A percentile compares a stretch with the other conserved stretches of the same genome.
These are phyloP conservation scores for Populus trichocarpa DNA, from an alignment of 441 rosid genomes.

Conservation along the genomic window DNA sequence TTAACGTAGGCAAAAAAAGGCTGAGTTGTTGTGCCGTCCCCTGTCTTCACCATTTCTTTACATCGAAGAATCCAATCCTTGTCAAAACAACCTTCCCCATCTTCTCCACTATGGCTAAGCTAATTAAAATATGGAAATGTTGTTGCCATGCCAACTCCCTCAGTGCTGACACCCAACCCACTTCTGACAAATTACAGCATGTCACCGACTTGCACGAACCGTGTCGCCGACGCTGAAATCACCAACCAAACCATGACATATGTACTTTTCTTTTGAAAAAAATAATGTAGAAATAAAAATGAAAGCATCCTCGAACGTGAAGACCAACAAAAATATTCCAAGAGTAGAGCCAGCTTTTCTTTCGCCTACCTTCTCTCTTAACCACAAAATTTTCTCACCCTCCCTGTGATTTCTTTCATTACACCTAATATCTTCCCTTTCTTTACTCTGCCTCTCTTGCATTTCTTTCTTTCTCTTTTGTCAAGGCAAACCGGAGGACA, in stretches of 20 bases:
- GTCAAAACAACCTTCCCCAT: background rate
- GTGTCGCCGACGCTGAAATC: background rate
- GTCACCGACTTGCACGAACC: background rate
- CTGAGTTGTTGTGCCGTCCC: background rate
- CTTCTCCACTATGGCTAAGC: background rate
- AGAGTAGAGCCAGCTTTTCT: conserved; percentile 6
- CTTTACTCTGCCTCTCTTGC: background rate
- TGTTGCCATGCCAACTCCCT: background rate
- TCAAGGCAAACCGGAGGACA: conserved; percentile 28
- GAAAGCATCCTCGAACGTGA: background rate
- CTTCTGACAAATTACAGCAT: background rate
- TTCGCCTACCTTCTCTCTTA: conserved; percentile 37
- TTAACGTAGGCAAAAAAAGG: background rate
- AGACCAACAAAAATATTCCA: background rate
- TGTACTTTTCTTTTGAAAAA: background rate
- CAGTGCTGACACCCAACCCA: background rate
- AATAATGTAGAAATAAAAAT: no score
- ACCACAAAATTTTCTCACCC: conserved; percentile 18
- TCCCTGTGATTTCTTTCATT: background rate
- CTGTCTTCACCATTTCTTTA: background rate
- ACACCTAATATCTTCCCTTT: background rate
- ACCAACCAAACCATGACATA: background rate
- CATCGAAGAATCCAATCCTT: background rate
- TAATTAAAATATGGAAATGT: no score
- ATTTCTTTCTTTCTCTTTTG: background rate